These are phyloP conservation scores for Herpetomonas muscarum DNA, from an alignment of 208 protist genomes.

Conservation along the genomic window DNA sequence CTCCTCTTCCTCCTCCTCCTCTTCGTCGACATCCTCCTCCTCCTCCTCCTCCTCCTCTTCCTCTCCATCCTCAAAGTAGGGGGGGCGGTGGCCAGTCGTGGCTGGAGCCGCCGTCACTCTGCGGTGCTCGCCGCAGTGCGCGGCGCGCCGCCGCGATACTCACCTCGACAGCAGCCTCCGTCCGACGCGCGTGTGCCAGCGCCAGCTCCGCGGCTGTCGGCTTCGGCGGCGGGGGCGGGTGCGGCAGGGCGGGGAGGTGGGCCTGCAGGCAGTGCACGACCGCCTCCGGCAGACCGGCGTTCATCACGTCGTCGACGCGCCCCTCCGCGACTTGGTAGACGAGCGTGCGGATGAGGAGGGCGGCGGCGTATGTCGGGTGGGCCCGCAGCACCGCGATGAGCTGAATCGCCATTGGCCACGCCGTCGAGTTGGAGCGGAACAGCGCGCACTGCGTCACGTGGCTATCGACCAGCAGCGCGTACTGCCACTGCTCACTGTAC, in stretches of 20 bases:
- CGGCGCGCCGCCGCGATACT: no score
- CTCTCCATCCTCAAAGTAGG: no score
- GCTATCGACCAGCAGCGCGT: conserved; percentile 65
- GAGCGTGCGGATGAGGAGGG: conserved; percentile 53
- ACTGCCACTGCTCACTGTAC: conserved; percentile 71
- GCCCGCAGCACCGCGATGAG: conserved; percentile 51
- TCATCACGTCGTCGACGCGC: conserved; percentile 44
- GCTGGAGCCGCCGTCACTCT: no score
- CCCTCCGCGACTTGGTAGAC: conserved; percentile 35
- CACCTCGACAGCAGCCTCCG: no score
- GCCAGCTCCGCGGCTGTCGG: conserved; percentile 3
- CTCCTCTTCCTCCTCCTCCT: conserved; percentile 10
- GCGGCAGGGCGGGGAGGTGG: conserved; percentile 26
- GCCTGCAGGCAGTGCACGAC: conserved; percentile 49
- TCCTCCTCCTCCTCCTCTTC: no score
- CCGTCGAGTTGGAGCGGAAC: conserved; percentile 18
- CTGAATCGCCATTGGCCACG: conserved; percentile 53
- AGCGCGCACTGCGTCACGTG: conserved; percentile 63
- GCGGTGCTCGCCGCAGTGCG: no score
- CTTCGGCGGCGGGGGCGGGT: conserved; percentile 11
- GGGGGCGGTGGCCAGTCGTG: no score
- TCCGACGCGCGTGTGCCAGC: neutral
- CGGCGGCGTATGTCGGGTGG: conserved; percentile 65
- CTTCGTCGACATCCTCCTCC: no score
- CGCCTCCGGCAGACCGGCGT: conserved; percentile 42